Percentiles rank a stretch among this genome's conserved stretches.
These are phyloP conservation scores for Calamus simplicifolius DNA, from an alignment of 176 grass and related monocot genomes.

Conservation along the genomic window DNA sequence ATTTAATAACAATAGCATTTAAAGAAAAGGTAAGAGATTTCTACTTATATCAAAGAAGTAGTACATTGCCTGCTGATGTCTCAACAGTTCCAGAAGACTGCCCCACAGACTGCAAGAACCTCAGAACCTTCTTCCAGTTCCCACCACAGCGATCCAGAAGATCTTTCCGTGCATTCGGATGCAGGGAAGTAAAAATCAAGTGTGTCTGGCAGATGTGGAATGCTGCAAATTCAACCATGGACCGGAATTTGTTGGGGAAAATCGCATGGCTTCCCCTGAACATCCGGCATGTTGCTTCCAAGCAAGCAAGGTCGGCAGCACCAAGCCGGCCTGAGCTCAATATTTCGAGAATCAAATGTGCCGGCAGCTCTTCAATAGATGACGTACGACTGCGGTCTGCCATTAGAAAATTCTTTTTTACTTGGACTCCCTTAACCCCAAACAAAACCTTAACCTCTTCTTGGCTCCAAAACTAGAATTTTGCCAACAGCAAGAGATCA, in stretches of 20 bases:
- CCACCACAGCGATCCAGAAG: constrained; percentile 61
- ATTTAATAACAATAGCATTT: neutral
- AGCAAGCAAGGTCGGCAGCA: constrained; percentile 54
- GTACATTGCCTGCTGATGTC: constrained; percentile 72
- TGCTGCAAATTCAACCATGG: constrained; percentile 72
- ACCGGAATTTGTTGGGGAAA: constrained; percentile 24
- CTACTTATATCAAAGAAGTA: neutral
- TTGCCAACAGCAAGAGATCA: neutral
- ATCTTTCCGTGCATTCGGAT: constrained; percentile 26
- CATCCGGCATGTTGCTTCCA: constrained; percentile 72
- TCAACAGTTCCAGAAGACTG: constrained; percentile 60
- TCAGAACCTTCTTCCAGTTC: constrained; percentile 94
- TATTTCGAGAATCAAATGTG: constrained; percentile 72
- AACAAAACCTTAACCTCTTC: constrained; percentile 4
- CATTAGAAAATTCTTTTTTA: neutral
- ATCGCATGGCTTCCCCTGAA: constrained; percentile 29
- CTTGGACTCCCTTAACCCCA: neutral
- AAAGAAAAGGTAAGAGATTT: neutral
- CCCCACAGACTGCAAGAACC: constrained; percentile 88
- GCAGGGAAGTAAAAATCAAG: constrained; percentile 36
- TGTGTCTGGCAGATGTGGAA: constrained; percentile 50
- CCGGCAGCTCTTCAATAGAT: constrained; percentile 78
- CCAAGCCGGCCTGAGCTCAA: constrained; percentile 61
- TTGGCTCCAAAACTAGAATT: neutral
- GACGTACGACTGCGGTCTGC: neutral